Evolutionary conservation across 2,329 filamentous ascomycete species (phyloP), one percentile per base, ranked within the genome.

Genomic region (Talaromyces sp.): DNA sequence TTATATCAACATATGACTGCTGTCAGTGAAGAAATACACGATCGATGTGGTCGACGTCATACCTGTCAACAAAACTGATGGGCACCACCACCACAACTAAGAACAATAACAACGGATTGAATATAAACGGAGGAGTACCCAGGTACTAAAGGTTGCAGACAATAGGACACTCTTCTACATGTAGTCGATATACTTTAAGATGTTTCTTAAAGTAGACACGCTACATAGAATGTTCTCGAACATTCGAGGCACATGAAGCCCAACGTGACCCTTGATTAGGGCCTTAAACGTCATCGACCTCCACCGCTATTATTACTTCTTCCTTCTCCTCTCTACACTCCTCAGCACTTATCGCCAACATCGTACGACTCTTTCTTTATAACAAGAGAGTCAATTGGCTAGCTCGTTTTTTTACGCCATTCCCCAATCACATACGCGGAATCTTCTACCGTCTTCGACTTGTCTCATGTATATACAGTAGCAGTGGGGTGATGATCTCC

Each of bases 381-480:
- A 11, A 11, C n/a, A n/a, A n/a, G n/a, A 48, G 19, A 33, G 25
- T 48, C 45, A 48, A 48, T 35, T 48, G 17, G 33, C 41, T 39
- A 28, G 37, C 28, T 35, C 19, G 39, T 22, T 40, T 11, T 17
- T 21, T 19, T 45, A 51, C 48, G 11, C 28, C 13, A 40, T 53
- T 33, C 51, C 45, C 59, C 57, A 39, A 37, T 53, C 40, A 43
- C 54, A 60, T 39, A n/a, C n/a, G 31, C 36, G 19, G 69, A 73
- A 70, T 54, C 63, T 72, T 71, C 70, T 68, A 70, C 67, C 59
- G 67, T 66, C 65, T 72, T 73, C 70, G 66, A 68, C 45, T 35
- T 33, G 45, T 33, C 45, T 48, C 45, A 21, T 48, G 17, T 35
- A 25, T 21, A 33, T 48, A 33, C 10, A 48, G 45, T 35, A 45